phyloP scores from a whole-genome alignment of 257 asterid species.

The Salvia miltiorrhiza region DNA sequence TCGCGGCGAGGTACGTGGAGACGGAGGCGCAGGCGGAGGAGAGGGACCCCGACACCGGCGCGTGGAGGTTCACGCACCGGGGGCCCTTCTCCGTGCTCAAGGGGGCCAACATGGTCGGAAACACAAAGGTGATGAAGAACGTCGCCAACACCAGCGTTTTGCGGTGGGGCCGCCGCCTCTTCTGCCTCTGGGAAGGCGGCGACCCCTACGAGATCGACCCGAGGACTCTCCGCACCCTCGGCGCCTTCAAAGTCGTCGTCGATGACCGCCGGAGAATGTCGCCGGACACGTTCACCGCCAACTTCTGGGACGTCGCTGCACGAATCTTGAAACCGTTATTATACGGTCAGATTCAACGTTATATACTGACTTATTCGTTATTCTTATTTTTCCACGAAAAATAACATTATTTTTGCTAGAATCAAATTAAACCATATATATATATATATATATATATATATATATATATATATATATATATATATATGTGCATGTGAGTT shows the following conservation, averaged over 20 bases:
- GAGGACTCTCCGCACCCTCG: constrained; percentile 50
- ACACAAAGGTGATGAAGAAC: constrained; percentile 95
- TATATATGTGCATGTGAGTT: too few species aligned
- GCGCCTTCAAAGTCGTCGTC: constrained; percentile 43
- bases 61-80: constrained; percentile 94
- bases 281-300: constrained; percentile 24
- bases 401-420: too few species aligned
- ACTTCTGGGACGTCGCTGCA: constrained; percentile 68
- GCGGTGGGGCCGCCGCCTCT: constrained; percentile 78
- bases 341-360: constrained; percentile 59
- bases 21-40: constrained; percentile 96
- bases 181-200: constrained; percentile 98
- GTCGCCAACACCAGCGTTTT: constrained; percentile 97
- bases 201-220: constrained; percentile 85
- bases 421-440: too few species aligned
- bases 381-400: too few species aligned
- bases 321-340: constrained; percentile 70
- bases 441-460: neutral
- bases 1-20: constrained; percentile 85
- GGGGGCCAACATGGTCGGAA: constrained; percentile 85
- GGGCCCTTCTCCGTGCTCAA: constrained; percentile 94
- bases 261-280: constrained; percentile 1
- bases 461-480: too few species aligned
- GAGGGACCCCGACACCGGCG: constrained; percentile 71
- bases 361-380: too few species aligned